Percentiles rank a stretch among this genome's conserved stretches.
phyloP scores from a whole-genome alignment of 2,329 filamentous ascomycete species.

The Colletotrichum sp. region DNA sequence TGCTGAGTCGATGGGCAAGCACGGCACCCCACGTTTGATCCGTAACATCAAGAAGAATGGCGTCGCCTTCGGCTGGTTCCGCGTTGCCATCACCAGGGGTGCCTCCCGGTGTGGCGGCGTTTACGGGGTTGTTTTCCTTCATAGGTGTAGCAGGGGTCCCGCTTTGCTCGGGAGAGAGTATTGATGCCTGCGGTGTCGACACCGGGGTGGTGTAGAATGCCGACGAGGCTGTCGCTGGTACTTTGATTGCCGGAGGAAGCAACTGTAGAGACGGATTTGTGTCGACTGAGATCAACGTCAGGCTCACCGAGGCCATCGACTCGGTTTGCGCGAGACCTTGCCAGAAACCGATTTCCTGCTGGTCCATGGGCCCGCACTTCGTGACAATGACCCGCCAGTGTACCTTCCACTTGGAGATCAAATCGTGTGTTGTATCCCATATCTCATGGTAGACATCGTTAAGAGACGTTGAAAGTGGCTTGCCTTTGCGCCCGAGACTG shows the following conservation, averaged over 20 bases:
- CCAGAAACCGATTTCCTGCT: conserved; percentile 68
- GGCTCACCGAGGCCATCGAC: conserved; percentile 52
- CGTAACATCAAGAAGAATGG: conserved; percentile 72
- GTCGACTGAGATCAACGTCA: conserved; percentile 70
- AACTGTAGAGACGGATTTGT: conserved; percentile 69
- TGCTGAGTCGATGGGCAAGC: conserved; percentile 69
- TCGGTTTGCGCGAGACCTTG: conserved; percentile 57
- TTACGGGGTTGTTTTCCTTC: conserved; percentile 35
- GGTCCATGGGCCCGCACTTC: conserved; percentile 72
- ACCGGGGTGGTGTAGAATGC: conserved; percentile 67
- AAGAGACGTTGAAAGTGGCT: conserved; percentile 56
- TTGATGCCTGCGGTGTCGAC: conserved; percentile 67
- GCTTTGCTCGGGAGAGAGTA: conserved; percentile 65
- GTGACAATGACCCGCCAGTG: conserved; percentile 81
- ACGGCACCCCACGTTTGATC: conserved; percentile 81
- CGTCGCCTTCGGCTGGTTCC: conserved; percentile 62
- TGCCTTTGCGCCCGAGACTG: conserved; percentile 67
- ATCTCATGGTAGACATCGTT: conserved; percentile 74
- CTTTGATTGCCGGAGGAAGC: conserved; percentile 58
- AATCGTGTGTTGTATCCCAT: conserved; percentile 78
- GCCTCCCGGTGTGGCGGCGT: conserved; percentile 51
- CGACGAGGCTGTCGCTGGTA: conserved; percentile 49
- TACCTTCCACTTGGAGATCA: conserved; percentile 72
- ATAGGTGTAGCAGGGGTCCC: conserved; percentile 56
- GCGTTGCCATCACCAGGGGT: conserved; percentile 46